phyloP scores from a whole-genome alignment of 306 rosid genomes.

The Morella rubra region DNA sequence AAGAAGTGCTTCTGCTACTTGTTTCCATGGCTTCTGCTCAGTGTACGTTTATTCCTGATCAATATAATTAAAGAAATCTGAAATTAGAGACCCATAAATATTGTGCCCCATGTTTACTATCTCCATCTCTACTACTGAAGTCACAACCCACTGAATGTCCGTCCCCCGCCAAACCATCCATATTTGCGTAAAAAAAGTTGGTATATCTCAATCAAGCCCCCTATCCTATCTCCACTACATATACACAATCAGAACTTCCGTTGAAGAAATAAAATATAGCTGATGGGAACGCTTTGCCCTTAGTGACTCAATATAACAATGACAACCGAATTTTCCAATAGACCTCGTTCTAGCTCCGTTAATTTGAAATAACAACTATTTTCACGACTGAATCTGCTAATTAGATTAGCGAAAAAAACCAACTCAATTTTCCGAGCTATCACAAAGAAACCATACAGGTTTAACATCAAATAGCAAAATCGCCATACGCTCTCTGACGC shows the following conservation, averaged over 20 bases:
- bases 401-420: no score
- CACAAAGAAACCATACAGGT: background rate
- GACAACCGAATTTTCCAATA: background rate
- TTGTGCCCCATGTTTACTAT: background rate
- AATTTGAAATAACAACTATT: background rate
- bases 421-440: background rate
- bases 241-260: background rate
- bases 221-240: background rate
- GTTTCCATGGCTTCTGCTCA: background rate
- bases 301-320: background rate
- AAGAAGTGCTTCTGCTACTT: background rate
- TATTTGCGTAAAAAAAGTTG: background rate
- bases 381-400: background rate
- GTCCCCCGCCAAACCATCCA: background rate
- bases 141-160: background rate
- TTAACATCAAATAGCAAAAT: background rate
- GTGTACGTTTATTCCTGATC: background rate
- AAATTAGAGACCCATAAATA: background rate
- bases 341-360: background rate
- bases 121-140: background rate
- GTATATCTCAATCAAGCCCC: background rate
- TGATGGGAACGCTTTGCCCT: background rate
- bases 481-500: conserved; percentile 79
- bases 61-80: background rate
- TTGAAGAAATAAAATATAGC: background rate